These are phyloP conservation scores for Mycena pura DNA, from an alignment of 768 basidiomycete genomes.

Conservation along the genomic window DNA sequence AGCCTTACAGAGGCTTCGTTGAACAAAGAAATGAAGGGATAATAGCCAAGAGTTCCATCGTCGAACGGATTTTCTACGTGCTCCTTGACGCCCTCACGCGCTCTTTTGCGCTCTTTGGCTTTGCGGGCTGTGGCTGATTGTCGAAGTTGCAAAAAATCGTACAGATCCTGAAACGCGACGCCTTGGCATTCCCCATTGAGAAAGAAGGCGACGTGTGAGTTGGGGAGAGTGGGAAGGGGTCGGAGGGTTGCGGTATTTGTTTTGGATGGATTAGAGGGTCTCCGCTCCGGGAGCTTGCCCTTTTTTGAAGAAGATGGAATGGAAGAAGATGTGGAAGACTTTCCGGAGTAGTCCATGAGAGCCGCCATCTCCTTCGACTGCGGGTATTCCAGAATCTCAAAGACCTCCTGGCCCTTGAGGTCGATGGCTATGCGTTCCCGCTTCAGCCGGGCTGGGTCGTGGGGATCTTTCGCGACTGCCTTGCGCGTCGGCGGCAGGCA, in stretches of 20 bases:
- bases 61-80: constrained; percentile 88
- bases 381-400: constrained; percentile 90
- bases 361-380: constrained; percentile 91
- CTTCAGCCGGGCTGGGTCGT: constrained; percentile 83
- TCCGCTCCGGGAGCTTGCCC: constrained; percentile 73
- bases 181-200: constrained; percentile 89
- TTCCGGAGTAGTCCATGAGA: constrained; percentile 80
- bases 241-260: constrained; percentile 56
- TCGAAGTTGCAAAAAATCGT: constrained; percentile 87
- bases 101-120: constrained; percentile 66
- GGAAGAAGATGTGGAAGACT: constrained; percentile 59
- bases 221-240: constrained; percentile 69
- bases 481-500: constrained; percentile 75
- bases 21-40: constrained; percentile 92
- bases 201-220: constrained; percentile 87
- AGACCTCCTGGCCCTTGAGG: constrained; percentile 96
- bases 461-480: constrained; percentile 64
- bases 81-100: constrained; percentile 73
- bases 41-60: constrained; percentile 95
- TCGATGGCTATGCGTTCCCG: constrained; percentile 94
- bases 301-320: constrained; percentile 71
- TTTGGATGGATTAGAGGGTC: constrained; percentile 46
- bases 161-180: constrained; percentile 85
- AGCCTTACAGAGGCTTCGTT: constrained; percentile 84
- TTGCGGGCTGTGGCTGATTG: constrained; percentile 66